Conservation (phyloP, 2,329 filamentous ascomycete genomes). For the Juglanconis sp. region DNA sequence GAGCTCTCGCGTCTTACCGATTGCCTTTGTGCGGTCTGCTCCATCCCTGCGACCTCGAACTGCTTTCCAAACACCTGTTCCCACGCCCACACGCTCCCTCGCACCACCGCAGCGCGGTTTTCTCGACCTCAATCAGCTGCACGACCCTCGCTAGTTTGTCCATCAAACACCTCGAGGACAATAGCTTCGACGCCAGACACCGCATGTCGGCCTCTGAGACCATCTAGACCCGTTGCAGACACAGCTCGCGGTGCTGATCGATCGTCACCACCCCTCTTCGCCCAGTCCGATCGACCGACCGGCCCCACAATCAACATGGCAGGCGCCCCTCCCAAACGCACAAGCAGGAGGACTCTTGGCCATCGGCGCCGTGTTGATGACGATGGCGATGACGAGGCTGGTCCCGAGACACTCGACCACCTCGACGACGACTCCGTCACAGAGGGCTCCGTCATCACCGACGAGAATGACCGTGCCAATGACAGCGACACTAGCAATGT, state of each 20-base stretch:
- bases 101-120: conserved; percentile 15
- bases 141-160: conserved; percentile 1
- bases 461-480: conserved; percentile 57
- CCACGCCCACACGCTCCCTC: conserved; percentile 1
- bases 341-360: conserved; percentile 64
- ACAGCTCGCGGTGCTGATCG: conserved; percentile 15
- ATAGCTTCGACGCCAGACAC: conserved; percentile 8
- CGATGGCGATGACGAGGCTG: conserved; percentile 66
- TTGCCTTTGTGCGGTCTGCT: conserved; percentile 5
- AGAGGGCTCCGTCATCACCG: conserved; percentile 60
- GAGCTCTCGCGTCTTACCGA: conserved; percentile 5
- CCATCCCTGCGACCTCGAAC: conserved; percentile 10
- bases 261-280: conserved; percentile 1
- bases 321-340: conserved; percentile 31
- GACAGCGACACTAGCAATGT: conserved; percentile 65
- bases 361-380: conserved; percentile 67
- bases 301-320: conserved; percentile 25
- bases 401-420: conserved; percentile 49
- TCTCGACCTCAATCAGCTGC: not conserved
- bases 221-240: conserved; percentile 14
- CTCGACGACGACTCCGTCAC: conserved; percentile 64
- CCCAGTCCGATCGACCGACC: conserved; percentile 10
- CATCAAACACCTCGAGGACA: conserved; percentile 7
- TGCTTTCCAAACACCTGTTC: not conserved
- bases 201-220: conserved; percentile 12